phyloP scores from a whole-genome alignment of 2,329 filamentous ascomycete genomes.

The Aspergillus fumigatiaffinis region DNA sequence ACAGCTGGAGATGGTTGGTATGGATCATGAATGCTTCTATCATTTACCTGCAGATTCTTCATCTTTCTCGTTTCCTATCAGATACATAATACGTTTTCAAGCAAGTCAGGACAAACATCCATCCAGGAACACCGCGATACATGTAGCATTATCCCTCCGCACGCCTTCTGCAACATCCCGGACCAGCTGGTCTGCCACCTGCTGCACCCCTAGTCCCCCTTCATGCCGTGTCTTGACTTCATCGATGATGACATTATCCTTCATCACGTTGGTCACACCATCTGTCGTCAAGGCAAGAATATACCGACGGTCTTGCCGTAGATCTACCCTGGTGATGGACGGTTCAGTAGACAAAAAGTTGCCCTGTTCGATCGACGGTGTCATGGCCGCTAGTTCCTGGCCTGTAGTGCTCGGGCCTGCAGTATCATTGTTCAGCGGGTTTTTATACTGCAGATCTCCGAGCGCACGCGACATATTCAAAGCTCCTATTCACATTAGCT shows the following conservation, averaged over 20 bases:
- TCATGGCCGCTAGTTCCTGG: not conserved
- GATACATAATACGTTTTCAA: too few species aligned
- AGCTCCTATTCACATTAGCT: not conserved
- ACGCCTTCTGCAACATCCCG: not conserved
- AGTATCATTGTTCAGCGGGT: constrained; percentile 2
- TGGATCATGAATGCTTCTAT: not conserved
- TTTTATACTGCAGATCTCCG: constrained; percentile 9
- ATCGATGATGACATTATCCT: constrained; percentile 1
- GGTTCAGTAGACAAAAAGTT: constrained; percentile 3
- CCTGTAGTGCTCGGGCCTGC: not conserved
- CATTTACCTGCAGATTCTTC: not conserved
- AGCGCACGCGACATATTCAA: constrained; percentile 11
- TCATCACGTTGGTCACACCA: constrained; percentile 6
- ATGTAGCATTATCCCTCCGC: constrained; percentile 8
- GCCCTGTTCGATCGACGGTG: not conserved
- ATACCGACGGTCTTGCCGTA: constrained; percentile 1
- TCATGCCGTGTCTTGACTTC: not conserved
- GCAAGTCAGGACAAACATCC: constrained; percentile 1
- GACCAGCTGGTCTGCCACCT: constrained; percentile 1
- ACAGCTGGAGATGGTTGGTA: not conserved
- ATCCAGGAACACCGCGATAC: constrained; percentile 6
- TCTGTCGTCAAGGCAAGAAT: constrained; percentile 6
- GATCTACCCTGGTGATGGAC: not conserved
- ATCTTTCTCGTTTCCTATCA: too few species aligned
- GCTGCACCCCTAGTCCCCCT: not conserved